These are phyloP conservation scores for Amanita rimosa DNA, from an alignment of 768 basidiomycete species.

Conservation along the genomic window DNA sequence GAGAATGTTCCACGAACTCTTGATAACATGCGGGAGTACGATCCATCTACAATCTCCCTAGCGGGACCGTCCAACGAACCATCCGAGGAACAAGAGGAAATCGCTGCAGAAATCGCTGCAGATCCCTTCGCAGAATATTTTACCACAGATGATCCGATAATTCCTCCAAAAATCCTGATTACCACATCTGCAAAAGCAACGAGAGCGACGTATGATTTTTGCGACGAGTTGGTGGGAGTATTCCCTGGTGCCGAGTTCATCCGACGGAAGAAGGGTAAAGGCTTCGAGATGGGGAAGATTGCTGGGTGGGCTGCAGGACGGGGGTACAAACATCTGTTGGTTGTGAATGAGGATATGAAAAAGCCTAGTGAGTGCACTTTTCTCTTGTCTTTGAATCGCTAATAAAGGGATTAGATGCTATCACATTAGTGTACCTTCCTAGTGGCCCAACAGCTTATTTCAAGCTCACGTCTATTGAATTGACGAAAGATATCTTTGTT, in stretches of 20 bases:
- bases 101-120: conserved; percentile 54
- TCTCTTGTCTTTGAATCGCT: background rate
- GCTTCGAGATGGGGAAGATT: conserved; percentile 84
- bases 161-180: conserved; percentile 81
- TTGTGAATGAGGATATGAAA: conserved; percentile 94
- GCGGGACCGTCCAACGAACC: conserved; percentile 37
- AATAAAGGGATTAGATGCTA: conserved; percentile 52
- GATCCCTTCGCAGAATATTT: conserved; percentile 79
- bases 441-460: conserved; percentile 93
- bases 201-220: conserved; percentile 85
- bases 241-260: conserved; percentile 92
- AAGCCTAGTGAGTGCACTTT: conserved; percentile 63
- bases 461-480: conserved; percentile 80
- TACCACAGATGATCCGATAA: conserved; percentile 47
- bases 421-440: conserved; percentile 86
- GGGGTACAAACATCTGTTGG: conserved; percentile 79
- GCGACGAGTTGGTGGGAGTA: conserved; percentile 80
- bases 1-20: conserved; percentile 87
- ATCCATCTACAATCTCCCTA: conserved; percentile 49
- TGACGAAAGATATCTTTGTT: conserved; percentile 81
- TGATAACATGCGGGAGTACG: conserved; percentile 86
- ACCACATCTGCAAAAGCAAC: conserved; percentile 87
- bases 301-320: conserved; percentile 89
- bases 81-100: conserved; percentile 37
- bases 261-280: conserved; percentile 76